phyloP scores from a whole-genome alignment of 805 yeast species.

The Candida montana region DNA sequence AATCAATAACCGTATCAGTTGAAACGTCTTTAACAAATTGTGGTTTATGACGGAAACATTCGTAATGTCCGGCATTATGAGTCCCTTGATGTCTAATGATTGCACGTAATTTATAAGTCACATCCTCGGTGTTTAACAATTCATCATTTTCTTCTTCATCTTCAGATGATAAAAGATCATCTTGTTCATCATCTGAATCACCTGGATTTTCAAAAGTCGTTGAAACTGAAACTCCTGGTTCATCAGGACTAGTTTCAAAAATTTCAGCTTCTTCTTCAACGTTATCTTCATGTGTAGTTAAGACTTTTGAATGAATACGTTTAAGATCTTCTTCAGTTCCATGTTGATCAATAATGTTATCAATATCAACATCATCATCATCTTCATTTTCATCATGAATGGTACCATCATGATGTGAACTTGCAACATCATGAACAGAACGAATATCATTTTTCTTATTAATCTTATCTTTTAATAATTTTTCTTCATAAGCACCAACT shows the following conservation, averaged over 20 bases:
- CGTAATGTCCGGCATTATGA: conserved; percentile 86
- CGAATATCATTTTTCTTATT: conserved; percentile 19
- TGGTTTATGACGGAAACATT: conserved; percentile 79
- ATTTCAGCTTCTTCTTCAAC: conserved; percentile 14
- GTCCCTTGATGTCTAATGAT: conserved; percentile 84
- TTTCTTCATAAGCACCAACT: conserved; percentile 25
- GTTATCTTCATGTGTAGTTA: conserved; percentile 20
- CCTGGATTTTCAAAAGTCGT: conserved; percentile 14
- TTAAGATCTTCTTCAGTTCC: conserved; percentile 18
- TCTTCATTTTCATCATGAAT: conserved; percentile 27
- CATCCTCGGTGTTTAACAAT: conserved; percentile 26
- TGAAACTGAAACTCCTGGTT: neutral
- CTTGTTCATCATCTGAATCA: conserved; percentile 13
- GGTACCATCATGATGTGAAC: conserved; percentile 3
- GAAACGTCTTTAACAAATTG: conserved; percentile 31
- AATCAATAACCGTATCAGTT: conserved; percentile 24
- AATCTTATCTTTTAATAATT: conserved; percentile 19
- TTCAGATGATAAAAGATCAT: neutral
- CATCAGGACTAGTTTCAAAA: neutral
- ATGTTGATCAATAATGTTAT: conserved; percentile 24
- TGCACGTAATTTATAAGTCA: conserved; percentile 59
- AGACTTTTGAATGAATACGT: conserved; percentile 22
- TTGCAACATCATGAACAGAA: conserved; percentile 1
- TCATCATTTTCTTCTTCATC: conserved; percentile 22
- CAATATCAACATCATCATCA: conserved; percentile 55